A percentile compares a stretch with the other conserved stretches of the same genome.
Conservation (phyloP, 805 yeast species). For the Saccharomycopsis schoenii region DNA sequence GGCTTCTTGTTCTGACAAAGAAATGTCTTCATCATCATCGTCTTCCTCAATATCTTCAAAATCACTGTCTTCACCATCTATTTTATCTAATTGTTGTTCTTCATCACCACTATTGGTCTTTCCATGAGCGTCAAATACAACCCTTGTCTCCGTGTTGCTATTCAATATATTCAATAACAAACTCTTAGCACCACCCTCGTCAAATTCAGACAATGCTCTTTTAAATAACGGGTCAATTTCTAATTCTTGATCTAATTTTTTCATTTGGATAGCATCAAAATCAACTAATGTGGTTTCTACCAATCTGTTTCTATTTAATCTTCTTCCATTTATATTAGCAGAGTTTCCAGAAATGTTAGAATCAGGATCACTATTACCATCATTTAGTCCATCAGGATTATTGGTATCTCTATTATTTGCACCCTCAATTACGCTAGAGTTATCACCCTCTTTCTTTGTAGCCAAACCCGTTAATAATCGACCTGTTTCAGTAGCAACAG, state of each 20-base stretch:
- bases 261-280: slow-evolving; percentile 42
- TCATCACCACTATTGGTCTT: slow-evolving; percentile 12
- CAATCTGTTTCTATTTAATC: slow-evolving; percentile 21
- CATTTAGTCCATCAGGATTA: slow-evolving; percentile 21
- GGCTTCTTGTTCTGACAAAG: neutral
- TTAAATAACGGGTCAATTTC: slow-evolving; percentile 67
- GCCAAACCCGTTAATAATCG: slow-evolving; percentile 70
- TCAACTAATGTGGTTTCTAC: slow-evolving; percentile 40
- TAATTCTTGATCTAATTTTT: slow-evolving; percentile 53
- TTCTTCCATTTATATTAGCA: slow-evolving; percentile 22
- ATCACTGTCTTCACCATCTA: slow-evolving; percentile 11
- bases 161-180: slow-evolving; percentile 52
- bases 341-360: slow-evolving; percentile 17
- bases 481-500: slow-evolving; percentile 87
- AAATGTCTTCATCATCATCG: slow-evolving; percentile 6
- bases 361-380: slow-evolving; percentile 22
- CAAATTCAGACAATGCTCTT: slow-evolving; percentile 66
- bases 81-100: slow-evolving; percentile 13
- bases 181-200: slow-evolving; percentile 76
- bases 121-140: slow-evolving; percentile 53
- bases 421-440: slow-evolving; percentile 19
- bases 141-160: slow-evolving; percentile 22
- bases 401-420: slow-evolving; percentile 20
- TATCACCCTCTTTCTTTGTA: slow-evolving; percentile 26
- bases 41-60: slow-evolving; percentile 18